Base-by-base conservation (phyloP, 352 stramenopile genomes). In the Phytophthora crassamura region DNA sequence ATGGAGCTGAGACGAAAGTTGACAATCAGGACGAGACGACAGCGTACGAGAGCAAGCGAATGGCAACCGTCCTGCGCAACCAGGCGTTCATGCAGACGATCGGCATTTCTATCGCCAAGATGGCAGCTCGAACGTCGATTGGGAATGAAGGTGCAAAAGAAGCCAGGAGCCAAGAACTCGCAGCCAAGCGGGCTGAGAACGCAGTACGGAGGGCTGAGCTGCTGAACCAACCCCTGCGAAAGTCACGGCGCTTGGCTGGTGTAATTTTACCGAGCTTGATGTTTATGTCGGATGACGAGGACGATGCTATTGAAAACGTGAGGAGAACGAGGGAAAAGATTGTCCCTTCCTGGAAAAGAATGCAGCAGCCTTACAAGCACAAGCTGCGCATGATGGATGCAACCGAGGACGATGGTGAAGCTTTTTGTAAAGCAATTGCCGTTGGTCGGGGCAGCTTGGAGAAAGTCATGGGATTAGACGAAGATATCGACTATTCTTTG, bases 11-110 rank as follows among this genome's bases (percentile, higher is more conserved):
- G n/a, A 20, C 20, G n/a, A n/a, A 42, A 42, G 14, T 42, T 42
- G 20, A n/a, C 38, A 20, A 39, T 6, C 40, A 20, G 12, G 16
- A 22, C 4, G 46, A 18, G 20, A 46, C 90, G 70, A 65, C 70
- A 20, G 79, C 75, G 43, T 91, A 91, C 52, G 85, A 93, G 69
- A 67, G 75, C 58, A 88, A 89, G 60, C 82, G 85, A 0, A 69
- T 77, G 14, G 75, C 76, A 48, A 89, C 89, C 59, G 91, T 92
- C 53, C 72, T 86, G 68, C 83, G 83, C 42, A 91, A 92, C 52
- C 54, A 88, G 36, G 71, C 84, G 30, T 85, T 91, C 51, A 86
- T 94, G 79, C 57, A 71, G 28, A 72, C 72, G 20, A 84, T 92
- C 61, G 85, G 83, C 36, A 65, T 91, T 6, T 85, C 80, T 39